A percentile compares a stretch with the other conserved stretches of the same genome.
phyloP scores from a whole-genome alignment of 2,329 filamentous ascomycete genomes.

The Aspergillus melleus region DNA sequence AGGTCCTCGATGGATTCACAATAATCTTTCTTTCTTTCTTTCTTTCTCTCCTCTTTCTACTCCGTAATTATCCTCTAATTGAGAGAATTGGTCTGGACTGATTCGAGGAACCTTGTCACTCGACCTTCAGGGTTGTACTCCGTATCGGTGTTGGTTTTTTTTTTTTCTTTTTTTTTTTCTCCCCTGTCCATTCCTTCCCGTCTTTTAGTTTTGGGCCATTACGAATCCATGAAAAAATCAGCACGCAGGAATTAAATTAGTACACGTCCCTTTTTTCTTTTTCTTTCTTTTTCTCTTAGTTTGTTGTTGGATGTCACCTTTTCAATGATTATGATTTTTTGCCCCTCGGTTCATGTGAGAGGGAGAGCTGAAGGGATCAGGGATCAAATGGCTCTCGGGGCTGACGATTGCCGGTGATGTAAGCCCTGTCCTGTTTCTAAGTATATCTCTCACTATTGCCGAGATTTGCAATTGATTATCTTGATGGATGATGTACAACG shows the following conservation, averaged over 20 bases:
- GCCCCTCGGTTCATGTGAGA: conserved; percentile 13
- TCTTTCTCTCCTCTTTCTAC: no score
- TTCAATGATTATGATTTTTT: neutral
- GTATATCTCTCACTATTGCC: neutral
- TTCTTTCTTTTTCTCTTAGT: neutral
- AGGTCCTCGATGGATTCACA: neutral
- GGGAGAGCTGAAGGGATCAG: neutral
- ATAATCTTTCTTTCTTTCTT: no score
- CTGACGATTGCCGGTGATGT: neutral
- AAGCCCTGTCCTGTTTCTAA: neutral
- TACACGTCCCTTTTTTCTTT: neutral
- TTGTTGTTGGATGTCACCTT: neutral
- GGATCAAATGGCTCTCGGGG: neutral
- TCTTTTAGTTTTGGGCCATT: neutral
- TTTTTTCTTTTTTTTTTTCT: conserved; percentile 1
- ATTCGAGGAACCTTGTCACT: neutral
- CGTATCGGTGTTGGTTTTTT: neutral
- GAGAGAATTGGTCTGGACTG: neutral
- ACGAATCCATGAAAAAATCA: conserved; percentile 3
- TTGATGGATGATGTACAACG: neutral
- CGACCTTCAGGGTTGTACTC: neutral
- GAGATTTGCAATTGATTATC: neutral
- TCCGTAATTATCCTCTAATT: neutral
- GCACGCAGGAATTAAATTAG: conserved; percentile 5
- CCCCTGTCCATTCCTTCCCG: neutral